Evolutionary conservation across 164 flowering plant species (phyloP).

Genomic region (Taxillus chinensis): DNA sequence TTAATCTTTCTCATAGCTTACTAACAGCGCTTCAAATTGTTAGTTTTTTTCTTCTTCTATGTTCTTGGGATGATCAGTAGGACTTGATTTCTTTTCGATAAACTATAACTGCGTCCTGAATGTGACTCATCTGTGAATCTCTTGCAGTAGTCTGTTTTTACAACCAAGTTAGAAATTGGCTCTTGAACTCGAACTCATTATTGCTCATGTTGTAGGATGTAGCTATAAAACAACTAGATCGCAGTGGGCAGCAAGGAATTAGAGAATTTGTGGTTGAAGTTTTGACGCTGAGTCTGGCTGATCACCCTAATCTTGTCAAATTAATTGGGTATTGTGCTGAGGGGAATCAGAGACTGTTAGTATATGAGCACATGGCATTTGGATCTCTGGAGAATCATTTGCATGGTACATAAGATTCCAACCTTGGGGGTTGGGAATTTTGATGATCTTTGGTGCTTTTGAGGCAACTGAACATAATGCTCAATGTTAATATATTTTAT

Average conservation of each 20-base stretch:
- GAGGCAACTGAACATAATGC: neutral
- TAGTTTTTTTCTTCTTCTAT: too few relatives aligned
- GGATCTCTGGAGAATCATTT: constrained; percentile 77
- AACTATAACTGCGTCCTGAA: too few relatives aligned
- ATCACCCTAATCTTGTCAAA: constrained; percentile 77
- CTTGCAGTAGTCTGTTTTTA: too few relatives aligned
- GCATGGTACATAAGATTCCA: constrained; percentile 38
- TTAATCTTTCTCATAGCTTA: neutral
- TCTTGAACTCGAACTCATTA: neutral
- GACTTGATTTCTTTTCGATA: too few relatives aligned
- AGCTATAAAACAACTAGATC: constrained; percentile 84
- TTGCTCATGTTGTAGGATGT: constrained; percentile 42
- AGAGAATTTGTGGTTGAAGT: constrained; percentile 78
- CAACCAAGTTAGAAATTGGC: constrained; percentile 1
- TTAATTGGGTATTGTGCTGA: constrained; percentile 75
- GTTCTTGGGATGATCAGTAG: too few relatives aligned
- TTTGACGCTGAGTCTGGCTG: constrained; percentile 49
- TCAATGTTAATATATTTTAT: neutral
- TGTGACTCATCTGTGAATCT: too few relatives aligned
- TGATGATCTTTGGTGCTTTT: neutral
- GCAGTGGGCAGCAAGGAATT: constrained; percentile 61
- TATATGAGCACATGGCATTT: constrained; percentile 84
- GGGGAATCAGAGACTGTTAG: constrained; percentile 71
- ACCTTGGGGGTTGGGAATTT: neutral
- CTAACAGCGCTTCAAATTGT: neutral